Conservation (phyloP, 495 filamentous ascomycete species). For the Podospora anserina region DNA sequence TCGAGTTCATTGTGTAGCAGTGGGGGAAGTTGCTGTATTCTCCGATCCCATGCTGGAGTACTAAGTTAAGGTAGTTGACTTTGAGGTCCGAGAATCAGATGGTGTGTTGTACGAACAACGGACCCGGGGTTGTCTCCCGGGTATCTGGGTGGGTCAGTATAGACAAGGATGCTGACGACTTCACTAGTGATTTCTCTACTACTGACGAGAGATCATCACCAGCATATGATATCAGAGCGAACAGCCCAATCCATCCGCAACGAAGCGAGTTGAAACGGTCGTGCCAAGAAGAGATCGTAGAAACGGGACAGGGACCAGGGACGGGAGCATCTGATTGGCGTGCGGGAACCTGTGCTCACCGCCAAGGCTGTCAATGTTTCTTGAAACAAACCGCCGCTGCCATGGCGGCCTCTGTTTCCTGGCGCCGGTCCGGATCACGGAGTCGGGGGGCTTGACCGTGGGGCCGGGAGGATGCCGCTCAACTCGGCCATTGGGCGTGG, state of each 20-base stretch:
- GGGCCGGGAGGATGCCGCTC: conserved; percentile 4
- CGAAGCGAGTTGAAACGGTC: conserved; percentile 10
- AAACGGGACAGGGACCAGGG: neutral
- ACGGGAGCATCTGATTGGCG: conserved; percentile 12
- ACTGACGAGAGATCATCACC: conserved; percentile 4
- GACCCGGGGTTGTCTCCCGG: neutral
- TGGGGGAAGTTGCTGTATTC: neutral
- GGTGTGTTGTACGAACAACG: neutral
- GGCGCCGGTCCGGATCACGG: conserved; percentile 16
- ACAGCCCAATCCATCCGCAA: conserved; percentile 4
- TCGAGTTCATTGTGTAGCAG: neutral
- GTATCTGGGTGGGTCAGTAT: neutral
- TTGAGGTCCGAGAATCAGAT: neutral
- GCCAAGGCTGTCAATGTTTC: neutral
- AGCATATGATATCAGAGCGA: neutral
- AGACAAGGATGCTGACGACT: conserved; percentile 18
- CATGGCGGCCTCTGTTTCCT: conserved; percentile 27
- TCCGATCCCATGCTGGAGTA: neutral
- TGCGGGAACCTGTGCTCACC: neutral
- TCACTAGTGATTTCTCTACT: conserved; percentile 5
- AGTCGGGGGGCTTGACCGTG: conserved; percentile 8
- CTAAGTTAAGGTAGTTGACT: neutral
- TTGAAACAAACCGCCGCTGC: neutral
- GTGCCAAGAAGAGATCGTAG: conserved; percentile 11
- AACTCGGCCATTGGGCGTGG: conserved; percentile 20